Percentiles rank a stretch among this genome's conserved stretches.
Conservation (phyloP, 305 asterid genomes). For the Lippia alba region DNA sequence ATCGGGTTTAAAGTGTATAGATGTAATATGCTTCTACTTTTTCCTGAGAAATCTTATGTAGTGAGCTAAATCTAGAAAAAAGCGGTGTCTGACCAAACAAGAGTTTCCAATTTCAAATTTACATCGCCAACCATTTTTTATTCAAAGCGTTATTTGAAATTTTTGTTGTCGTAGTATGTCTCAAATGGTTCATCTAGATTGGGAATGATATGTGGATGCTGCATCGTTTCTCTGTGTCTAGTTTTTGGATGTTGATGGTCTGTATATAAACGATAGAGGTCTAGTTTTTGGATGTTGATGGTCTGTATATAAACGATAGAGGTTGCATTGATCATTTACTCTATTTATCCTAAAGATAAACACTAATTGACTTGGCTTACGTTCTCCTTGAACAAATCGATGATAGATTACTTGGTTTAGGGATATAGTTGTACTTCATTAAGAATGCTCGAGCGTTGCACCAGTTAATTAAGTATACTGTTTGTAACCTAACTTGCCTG, state of each 20-base stretch:
- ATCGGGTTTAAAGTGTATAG: constrained; percentile 20
- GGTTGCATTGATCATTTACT: not conserved
- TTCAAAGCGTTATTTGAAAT: not conserved
- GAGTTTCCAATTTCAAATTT: constrained; percentile 1
- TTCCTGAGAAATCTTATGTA: not conserved
- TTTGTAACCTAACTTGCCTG: constrained; percentile 11
- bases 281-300: constrained; percentile 3
- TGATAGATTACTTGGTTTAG: not conserved
- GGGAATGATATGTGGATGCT: not conserved
- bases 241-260: constrained; percentile 7
- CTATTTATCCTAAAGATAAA: not conserved
- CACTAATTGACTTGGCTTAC: not conserved
- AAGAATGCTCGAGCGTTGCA: constrained; percentile 4
- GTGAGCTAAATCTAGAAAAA: constrained; percentile 13
- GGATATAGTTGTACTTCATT: not conserved
- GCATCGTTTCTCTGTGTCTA: not conserved
- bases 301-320: constrained; percentile 6
- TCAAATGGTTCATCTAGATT: constrained; percentile 22
- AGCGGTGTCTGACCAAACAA: constrained; percentile 3
- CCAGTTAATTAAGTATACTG: not conserved
- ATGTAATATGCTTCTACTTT: constrained; percentile 12
- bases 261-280: constrained; percentile 5
- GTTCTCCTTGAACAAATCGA: not conserved
- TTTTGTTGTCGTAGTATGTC: constrained; percentile 1
- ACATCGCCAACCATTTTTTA: constrained; percentile 7